phyloP scores from a whole-genome alignment of 306 rosid species.

The Fragaria vesca region DNA sequence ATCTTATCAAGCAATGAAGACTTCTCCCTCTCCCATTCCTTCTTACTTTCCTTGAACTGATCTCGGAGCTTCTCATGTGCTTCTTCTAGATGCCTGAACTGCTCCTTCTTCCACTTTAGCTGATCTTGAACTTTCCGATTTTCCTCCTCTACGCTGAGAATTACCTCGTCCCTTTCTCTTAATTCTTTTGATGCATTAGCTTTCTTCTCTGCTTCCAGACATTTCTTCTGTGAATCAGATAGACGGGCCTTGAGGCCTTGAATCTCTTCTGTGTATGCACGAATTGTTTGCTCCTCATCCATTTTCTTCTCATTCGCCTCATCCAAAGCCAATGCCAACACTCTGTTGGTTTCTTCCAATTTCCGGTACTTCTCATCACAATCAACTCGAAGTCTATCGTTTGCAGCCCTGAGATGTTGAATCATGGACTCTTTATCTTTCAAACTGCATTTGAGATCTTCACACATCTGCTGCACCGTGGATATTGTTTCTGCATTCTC shows the following conservation, averaged over 20 bases:
- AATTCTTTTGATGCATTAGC: conserved; percentile 40
- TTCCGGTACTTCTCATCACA: conserved; percentile 39
- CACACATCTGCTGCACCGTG: conserved; percentile 25
- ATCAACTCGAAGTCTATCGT: conserved; percentile 49
- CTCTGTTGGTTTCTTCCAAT: conserved; percentile 48
- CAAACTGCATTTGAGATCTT: conserved; percentile 43
- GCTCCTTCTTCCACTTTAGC: conserved; percentile 84
- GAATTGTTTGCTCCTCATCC: conserved; percentile 46
- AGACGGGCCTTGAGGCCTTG: conserved; percentile 49
- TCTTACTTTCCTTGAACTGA: conserved; percentile 47
- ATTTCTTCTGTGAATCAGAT: conserved; percentile 46
- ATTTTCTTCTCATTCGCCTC: conserved; percentile 54
- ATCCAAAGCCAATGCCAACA: conserved; percentile 51
- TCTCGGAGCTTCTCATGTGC: conserved; percentile 51
- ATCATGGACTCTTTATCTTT: conserved; percentile 46
- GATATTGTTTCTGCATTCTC: conserved; percentile 42
- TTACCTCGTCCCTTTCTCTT: conserved; percentile 47
- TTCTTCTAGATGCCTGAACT: conserved; percentile 68
- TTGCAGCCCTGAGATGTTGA: conserved; percentile 55
- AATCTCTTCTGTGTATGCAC: conserved; percentile 47
- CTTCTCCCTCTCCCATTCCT: conserved; percentile 66
- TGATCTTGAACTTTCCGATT: conserved; percentile 55
- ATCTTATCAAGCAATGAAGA: conserved; percentile 59
- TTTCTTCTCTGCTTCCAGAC: conserved; percentile 37
- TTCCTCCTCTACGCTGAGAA: conserved; percentile 50